Evolutionary conservation across 805 yeast genomes (phyloP).

Genomic region (Ogataea pini): DNA sequence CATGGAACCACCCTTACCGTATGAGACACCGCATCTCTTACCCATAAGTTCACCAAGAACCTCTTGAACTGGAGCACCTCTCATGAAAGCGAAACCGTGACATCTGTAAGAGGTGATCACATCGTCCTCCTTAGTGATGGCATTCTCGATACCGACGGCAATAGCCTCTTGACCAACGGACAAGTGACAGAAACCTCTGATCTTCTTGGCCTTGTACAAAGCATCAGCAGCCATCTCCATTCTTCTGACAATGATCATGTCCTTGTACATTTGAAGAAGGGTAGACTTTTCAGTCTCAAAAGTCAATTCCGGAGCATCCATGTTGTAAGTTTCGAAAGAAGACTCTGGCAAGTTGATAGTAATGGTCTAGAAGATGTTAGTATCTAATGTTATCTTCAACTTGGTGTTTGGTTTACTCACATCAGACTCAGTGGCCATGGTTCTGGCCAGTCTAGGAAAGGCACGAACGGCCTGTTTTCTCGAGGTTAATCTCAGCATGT

Average conservation of each 20-base stretch:
- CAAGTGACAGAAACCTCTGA: constrained; percentile 98
- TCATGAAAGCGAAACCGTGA: constrained; percentile 96
- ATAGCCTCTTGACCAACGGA: constrained; percentile 98
- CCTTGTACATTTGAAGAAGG: constrained; percentile 91
- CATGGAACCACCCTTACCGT: constrained; percentile 99
- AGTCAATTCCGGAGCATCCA: constrained; percentile 68
- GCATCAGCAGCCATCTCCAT: constrained; percentile 99
- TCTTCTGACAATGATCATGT: constrained; percentile 91
- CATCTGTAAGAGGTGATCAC: constrained; percentile 97
- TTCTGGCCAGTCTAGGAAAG: constrained; percentile 27
- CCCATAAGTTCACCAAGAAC: constrained; percentile 98
- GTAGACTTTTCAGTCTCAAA: constrained; percentile 80
- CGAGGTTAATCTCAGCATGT: constrained; percentile 28
- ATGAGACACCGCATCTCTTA: constrained; percentile 89
- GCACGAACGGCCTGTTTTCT: constrained; percentile 20
- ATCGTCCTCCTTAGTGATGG: constrained; percentile 81
- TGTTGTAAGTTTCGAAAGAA: constrained; percentile 82
- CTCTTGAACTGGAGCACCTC: constrained; percentile 89
- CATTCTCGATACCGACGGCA: constrained; percentile 97
- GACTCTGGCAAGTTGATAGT: constrained; percentile 68
- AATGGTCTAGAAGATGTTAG: constrained; percentile 27
- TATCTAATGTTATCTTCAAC: background rate
- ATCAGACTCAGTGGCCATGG: constrained; percentile 36
- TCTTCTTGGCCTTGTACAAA: constrained; percentile 95
- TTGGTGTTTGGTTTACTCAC: constrained; percentile 17